Evolutionary conservation across 2,329 filamentous ascomycete species (phyloP), one percentile per base, ranked within the genome.

Genomic region (Paecilomyces formosus): DNA sequence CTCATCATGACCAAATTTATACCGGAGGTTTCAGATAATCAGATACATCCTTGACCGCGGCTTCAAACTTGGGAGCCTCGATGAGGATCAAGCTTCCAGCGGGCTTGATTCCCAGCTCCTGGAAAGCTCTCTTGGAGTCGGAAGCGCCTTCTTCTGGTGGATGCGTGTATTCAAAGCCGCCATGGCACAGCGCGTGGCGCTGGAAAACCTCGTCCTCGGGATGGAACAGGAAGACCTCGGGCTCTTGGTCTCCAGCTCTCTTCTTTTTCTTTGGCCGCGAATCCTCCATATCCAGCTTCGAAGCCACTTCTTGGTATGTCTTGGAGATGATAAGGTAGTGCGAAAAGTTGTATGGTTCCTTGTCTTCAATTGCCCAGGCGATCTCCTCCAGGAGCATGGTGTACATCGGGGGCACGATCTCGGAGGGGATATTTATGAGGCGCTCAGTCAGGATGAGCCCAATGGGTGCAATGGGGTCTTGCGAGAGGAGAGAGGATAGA

Each of bases 361-460:
- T 88, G 71, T 96, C 92, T 71, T 95, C 87, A 2, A 96, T 79
- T 0, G 94, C 94, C 70, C 88, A 92, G 68, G 88, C 82, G 55
- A 99, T 87, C 81, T 99, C 94, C 70, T 97, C 92, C 54, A 90
- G 79, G 55, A 99, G 84, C 91, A 97, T 96, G 55, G 83, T 86
- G 82, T 97, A 97, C 85, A 97, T 89, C 3, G 94, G 93, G 30
- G 94, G 93, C 13, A 92, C 86, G 62, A 96, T 87, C 75, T 97
- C 90, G 15, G 90, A 81, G n/a, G 94, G 94, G 81, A 97, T 92
- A 78, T 99, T 99, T 79, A 99, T 92, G 67, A 97, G 81, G 22
- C 93, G 86, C 75, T 99, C 94, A 2, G 91, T 90, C n/a, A 99
- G 81, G 28, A 99, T 83, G 15, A 99, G 79, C 3, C 92, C 94